These are phyloP conservation scores for Prunus armeniaca DNA, from an alignment of 306 rosid genomes.

Conservation along the genomic window DNA sequence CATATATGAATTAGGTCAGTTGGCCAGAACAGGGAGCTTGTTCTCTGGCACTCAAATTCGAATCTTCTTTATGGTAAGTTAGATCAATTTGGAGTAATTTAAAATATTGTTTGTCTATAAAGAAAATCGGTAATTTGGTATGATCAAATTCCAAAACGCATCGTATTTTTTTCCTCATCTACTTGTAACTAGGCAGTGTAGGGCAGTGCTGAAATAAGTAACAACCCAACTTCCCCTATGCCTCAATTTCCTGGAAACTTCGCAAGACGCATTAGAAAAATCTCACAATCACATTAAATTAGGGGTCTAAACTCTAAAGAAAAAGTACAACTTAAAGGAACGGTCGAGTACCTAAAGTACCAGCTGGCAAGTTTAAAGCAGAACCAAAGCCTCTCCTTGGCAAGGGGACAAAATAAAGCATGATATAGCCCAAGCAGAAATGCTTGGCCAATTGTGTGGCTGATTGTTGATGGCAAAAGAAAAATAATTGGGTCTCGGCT, in stretches of 20 bases:
- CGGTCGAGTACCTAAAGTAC: neutral
- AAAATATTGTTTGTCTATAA: no score
- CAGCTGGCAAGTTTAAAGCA: neutral
- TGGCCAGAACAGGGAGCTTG: fast-evolving
- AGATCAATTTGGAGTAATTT: no score
- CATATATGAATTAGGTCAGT: no score
- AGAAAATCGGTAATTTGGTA: no score
- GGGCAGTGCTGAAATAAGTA: neutral
- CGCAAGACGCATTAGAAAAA: neutral
- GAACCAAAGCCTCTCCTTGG: neutral
- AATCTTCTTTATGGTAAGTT: no score
- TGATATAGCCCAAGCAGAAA: neutral
- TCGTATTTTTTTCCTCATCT: neutral
- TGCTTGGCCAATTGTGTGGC: neutral
- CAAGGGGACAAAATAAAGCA: neutral
- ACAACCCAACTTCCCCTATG: neutral
- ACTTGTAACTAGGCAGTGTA: neutral
- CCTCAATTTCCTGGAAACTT: slow-evolving; percentile 7
- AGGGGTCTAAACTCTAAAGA: neutral
- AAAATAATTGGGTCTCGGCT: neutral
- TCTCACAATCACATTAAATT: neutral
- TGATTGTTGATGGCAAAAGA: neutral
- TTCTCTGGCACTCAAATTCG: fast-evolving
- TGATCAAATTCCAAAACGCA: neutral
- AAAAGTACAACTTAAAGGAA: neutral